Evolutionary conservation across 2,329 filamentous ascomycete species (phyloP).

Genomic region (Exophiala calicioides): DNA sequence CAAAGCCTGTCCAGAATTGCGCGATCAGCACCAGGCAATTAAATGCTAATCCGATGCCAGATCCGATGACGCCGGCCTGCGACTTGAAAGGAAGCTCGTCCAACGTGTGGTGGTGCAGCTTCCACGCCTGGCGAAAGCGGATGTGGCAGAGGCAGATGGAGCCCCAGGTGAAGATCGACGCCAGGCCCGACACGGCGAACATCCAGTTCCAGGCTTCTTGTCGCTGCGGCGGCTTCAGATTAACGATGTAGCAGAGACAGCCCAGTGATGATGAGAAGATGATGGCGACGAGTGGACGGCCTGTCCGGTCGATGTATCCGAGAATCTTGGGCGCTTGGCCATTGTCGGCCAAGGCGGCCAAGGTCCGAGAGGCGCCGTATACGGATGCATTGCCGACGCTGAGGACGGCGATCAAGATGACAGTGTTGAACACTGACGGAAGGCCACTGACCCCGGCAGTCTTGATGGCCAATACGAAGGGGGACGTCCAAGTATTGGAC

Average conservation of each 20-base stretch:
- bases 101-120: slow-evolving; percentile 65
- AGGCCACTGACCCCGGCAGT: slow-evolving; percentile 78
- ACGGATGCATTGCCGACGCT: slow-evolving; percentile 90
- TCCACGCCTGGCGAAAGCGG: slow-evolving; percentile 81
- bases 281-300: slow-evolving; percentile 76
- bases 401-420: slow-evolving; percentile 85
- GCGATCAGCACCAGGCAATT: slow-evolving; percentile 75
- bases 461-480: slow-evolving; percentile 89
- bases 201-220: slow-evolving; percentile 74
- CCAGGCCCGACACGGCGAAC: slow-evolving; percentile 70
- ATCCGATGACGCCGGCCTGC: slow-evolving; percentile 76
- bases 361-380: slow-evolving; percentile 85
- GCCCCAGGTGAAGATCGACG: slow-evolving; percentile 71
- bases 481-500: slow-evolving; percentile 72
- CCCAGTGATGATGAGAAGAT: slow-evolving; percentile 65
- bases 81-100: slow-evolving; percentile 77
- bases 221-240: slow-evolving; percentile 32
- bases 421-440: slow-evolving; percentile 88
- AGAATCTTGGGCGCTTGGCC: slow-evolving; percentile 75
- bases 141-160: slow-evolving; percentile 61
- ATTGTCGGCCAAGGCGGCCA: slow-evolving; percentile 86
- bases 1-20: slow-evolving; percentile 86
- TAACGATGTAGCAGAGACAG: slow-evolving; percentile 72
- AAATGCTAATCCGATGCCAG: slow-evolving; percentile 75
- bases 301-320: slow-evolving; percentile 77